Base-by-base conservation (phyloP, 768 basidiomycete species). In the Russula abietina region DNA sequence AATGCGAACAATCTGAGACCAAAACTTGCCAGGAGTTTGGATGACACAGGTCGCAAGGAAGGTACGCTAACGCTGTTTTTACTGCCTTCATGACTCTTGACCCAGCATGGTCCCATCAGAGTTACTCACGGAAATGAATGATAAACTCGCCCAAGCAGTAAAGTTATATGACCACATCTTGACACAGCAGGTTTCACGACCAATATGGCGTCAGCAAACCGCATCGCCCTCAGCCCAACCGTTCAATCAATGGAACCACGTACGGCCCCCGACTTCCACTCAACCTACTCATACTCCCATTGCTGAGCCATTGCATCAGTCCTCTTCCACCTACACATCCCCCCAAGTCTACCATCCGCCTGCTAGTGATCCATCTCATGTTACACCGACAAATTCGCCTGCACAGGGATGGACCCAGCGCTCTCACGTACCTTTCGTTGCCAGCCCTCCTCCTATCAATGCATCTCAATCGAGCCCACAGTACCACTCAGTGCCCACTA, bases 121-220 rank as follows among this genome's bases (percentile, higher is more conserved):
- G 73, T 80, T 95, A 71, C 77, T 99, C 39, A 79, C 85, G 8
- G 94, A 98, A 54, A 98, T 98, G 93, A 90, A 98, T 69, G 88
- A 89, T 52, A 96, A 98, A 74, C 74, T 99, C 11, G 90, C 92
- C 0, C 85, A 96, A 72, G 93, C 92, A 0, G 93, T 98, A 50
- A 88, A 89, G 71, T 76, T 97, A 4, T 98, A 98, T 71, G 95
- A 98, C 67, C 83, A 88, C 58, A 77, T 97, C 24, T 77, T 96
- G 48, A 93, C 93, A 28, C 83, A 91, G 66, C 91, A 95, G 71
- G 79, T 94, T 12, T 79, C 86, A 2, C 85, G 83, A 46, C 88
- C 88, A 1, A 77, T 83, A 45, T 89, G 65, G 65, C 64, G 67
- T 22, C 53, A 59, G 8, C 55, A 61, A 28, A 28, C 43, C 22